Percentiles rank a stretch among this genome's conserved stretches.
phyloP scores from a whole-genome alignment of 2,329 filamentous ascomycete species.

The Dryadomyces sulphureus region DNA sequence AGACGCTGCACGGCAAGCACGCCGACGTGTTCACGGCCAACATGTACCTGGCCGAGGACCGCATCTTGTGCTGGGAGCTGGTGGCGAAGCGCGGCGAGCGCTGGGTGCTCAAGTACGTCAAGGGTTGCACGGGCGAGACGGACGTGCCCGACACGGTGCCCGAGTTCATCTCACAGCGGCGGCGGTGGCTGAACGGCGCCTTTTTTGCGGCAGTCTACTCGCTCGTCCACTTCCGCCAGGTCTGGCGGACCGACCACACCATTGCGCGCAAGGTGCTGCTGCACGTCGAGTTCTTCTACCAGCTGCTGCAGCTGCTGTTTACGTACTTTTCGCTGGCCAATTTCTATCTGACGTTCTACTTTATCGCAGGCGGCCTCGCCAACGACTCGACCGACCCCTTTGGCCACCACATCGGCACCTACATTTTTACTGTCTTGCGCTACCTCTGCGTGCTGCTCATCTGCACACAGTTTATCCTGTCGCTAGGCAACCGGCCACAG shows the following conservation, averaged over 20 bases:
- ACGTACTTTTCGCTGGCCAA: conserved; percentile 98
- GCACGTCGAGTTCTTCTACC: conserved; percentile 91
- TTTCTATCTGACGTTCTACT: conserved; percentile 98
- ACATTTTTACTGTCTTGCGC: conserved; percentile 75
- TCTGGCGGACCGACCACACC: conserved; percentile 88
- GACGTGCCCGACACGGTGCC: conserved; percentile 95
- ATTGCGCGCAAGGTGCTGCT: conserved; percentile 77
- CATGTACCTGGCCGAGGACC: conserved; percentile 84
- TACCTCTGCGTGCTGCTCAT: conserved; percentile 82
- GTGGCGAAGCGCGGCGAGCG: conserved; percentile 88
- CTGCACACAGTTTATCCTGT: conserved; percentile 88
- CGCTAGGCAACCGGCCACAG: conserved; percentile 90
- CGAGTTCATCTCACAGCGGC: conserved; percentile 91
- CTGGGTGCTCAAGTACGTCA: conserved; percentile 98
- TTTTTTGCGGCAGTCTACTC: conserved; percentile 99
- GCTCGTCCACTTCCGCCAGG: conserved; percentile 82
- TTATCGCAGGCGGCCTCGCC: conserved; percentile 79
- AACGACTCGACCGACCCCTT: conserved; percentile 78
- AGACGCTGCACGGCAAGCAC: conserved; percentile 89
- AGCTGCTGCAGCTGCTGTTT: conserved; percentile 82
- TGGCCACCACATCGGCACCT: conserved; percentile 67
- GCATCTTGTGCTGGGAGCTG: conserved; percentile 85
- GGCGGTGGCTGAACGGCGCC: conserved; percentile 94
- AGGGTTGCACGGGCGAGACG: conserved; percentile 90
- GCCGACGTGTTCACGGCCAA: conserved; percentile 58